Percentiles rank a stretch among this genome's conserved stretches.
These are phyloP conservation scores for Yamadazyma aaseri DNA, from an alignment of 1,139 yeast species.

Conservation along the genomic window DNA sequence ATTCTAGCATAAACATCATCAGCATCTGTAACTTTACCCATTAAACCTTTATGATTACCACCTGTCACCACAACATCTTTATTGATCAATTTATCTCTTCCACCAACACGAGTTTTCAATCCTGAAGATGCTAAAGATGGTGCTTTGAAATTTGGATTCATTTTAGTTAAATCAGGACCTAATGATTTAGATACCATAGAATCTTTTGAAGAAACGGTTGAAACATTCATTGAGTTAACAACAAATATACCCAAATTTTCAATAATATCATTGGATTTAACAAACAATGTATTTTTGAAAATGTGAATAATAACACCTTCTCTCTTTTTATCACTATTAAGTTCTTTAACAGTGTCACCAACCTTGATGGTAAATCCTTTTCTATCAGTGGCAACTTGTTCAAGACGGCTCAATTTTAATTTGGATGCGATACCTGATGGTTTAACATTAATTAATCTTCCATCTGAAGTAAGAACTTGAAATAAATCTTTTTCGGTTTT, in stretches of 20 bases:
- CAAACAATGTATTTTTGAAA: conserved; percentile 73
- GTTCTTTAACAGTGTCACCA: conserved; percentile 90
- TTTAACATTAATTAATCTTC: conserved; percentile 66
- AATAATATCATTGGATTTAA: conserved; percentile 71
- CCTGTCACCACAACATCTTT: conserved; percentile 84
- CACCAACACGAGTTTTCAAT: conserved; percentile 55
- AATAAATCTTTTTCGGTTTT: conserved; percentile 86
- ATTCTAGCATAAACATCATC: conserved; percentile 89
- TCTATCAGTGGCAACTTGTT: conserved; percentile 83
- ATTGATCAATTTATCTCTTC: conserved; percentile 77
- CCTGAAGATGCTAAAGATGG: conserved; percentile 49
- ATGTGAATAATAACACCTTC: conserved; percentile 89
- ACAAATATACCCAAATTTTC: conserved; percentile 95
- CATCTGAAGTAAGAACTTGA: conserved; percentile 80
- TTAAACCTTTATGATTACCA: conserved; percentile 91
- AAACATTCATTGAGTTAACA: conserved; percentile 69
- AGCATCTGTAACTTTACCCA: conserved; percentile 91
- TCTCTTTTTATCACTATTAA: conserved; percentile 58
- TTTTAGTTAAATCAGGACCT: conserved; percentile 70
- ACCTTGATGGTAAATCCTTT: conserved; percentile 81
- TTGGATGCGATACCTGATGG: conserved; percentile 82
- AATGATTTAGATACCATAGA: conserved; percentile 53
- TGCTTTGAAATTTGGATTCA: conserved; percentile 78
- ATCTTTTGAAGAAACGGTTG: conserved; percentile 82
- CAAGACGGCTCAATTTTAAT: conserved; percentile 59